Percentiles rank a stretch among this genome's conserved stretches.
phyloP scores from a whole-genome alignment of 2,329 filamentous ascomycete species.

The Fusarium temperatum region DNA sequence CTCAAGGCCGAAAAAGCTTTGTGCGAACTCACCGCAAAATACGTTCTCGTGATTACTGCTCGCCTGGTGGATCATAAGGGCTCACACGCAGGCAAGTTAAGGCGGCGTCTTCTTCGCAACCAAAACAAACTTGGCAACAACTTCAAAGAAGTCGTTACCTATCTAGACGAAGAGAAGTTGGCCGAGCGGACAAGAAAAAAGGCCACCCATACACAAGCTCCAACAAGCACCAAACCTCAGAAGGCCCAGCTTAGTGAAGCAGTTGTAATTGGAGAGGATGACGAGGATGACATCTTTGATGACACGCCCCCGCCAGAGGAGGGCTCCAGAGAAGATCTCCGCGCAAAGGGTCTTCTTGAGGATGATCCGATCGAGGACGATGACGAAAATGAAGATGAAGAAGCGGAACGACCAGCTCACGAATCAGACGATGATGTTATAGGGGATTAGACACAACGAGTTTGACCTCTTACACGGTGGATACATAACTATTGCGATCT shows the following conservation, averaged over 20 bases:
- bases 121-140: slow-evolving; percentile 82
- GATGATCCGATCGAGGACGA: slow-evolving; percentile 56
- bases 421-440: slow-evolving; percentile 57
- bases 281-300: slow-evolving; percentile 55
- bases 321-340: slow-evolving; percentile 66
- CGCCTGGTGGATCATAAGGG: slow-evolving; percentile 75
- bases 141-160: slow-evolving; percentile 84
- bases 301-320: slow-evolving; percentile 64
- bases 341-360: slow-evolving; percentile 63
- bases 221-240: slow-evolving; percentile 44
- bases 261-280: slow-evolving; percentile 53
- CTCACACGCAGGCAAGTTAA: slow-evolving; percentile 69
- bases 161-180: slow-evolving; percentile 75
- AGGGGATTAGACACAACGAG: slow-evolving; percentile 51
- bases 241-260: slow-evolving; percentile 55
- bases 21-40: slow-evolving; percentile 85
- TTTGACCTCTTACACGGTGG: slow-evolving; percentile 6
- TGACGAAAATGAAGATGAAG: slow-evolving; percentile 46
- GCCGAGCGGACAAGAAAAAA: slow-evolving; percentile 55
- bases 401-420: slow-evolving; percentile 44
- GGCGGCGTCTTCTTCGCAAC: slow-evolving; percentile 79
- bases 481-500: slow-evolving; percentile 21
- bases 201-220: slow-evolving; percentile 32
- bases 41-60: slow-evolving; percentile 81
- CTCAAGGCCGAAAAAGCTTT: slow-evolving; percentile 85